Conservation (phyloP, 2,329 filamentous ascomycete species). For the Hypoxylon rubiginosum region DNA sequence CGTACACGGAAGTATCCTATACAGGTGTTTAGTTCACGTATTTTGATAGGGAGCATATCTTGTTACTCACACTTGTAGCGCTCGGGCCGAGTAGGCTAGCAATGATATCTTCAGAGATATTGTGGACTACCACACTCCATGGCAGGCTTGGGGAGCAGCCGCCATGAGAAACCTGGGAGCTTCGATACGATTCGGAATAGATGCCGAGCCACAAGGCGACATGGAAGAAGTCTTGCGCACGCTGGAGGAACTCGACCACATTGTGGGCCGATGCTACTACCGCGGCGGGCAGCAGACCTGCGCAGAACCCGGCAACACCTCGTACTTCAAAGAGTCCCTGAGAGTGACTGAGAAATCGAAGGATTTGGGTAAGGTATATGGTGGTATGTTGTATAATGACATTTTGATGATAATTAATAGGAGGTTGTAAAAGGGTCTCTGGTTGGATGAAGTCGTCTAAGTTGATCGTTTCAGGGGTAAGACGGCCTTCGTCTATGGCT, state of each 20-base stretch:
- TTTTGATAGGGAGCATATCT: background rate
- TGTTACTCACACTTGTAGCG: constrained; percentile 1
- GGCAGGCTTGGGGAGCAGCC: constrained; percentile 12
- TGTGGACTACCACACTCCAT: constrained; percentile 27
- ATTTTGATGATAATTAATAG: constrained; percentile 17
- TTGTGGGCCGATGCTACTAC: constrained; percentile 14
- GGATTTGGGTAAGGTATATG: constrained; percentile 24
- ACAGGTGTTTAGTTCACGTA: background rate
- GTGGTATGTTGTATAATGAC: constrained; percentile 27
- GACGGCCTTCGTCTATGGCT: constrained; percentile 14
- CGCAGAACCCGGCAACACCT: constrained; percentile 23
- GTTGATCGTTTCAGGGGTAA: constrained; percentile 11
- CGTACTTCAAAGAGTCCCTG: background rate
- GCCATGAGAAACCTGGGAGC: constrained; percentile 5
- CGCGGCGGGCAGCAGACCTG: constrained; percentile 24
- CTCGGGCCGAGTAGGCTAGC: background rate
- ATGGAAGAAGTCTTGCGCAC: constrained; percentile 23
- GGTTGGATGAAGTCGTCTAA: constrained; percentile 22
- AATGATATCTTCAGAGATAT: constrained; percentile 12
- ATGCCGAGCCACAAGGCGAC: constrained; percentile 24
- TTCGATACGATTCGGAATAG: constrained; percentile 17
- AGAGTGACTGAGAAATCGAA: constrained; percentile 16
- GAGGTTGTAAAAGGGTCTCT: constrained; percentile 17
- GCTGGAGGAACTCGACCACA: constrained; percentile 21
- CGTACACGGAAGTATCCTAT: constrained; percentile 14